A percentile compares a stretch with the other conserved stretches of the same genome.
Evolutionary conservation across 768 basidiomycete genomes (phyloP).

Genomic region (Macrolepiota albuminosa): DNA sequence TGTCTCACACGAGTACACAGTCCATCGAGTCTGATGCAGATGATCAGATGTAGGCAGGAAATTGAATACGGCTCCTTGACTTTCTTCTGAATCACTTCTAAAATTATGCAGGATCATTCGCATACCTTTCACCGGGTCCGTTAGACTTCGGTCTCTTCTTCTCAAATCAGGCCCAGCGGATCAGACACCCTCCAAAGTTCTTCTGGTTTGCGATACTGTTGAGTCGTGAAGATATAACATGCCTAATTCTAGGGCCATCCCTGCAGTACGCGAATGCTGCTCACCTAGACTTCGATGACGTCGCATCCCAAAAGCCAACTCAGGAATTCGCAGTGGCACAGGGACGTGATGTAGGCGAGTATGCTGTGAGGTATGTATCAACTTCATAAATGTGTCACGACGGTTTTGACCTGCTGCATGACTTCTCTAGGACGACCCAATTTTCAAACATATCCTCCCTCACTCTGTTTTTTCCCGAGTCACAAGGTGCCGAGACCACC

Average conservation of each 20-base stretch:
- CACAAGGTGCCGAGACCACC: slow-evolving; percentile 74
- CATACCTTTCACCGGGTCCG: slow-evolving; percentile 83
- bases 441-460: slow-evolving; percentile 79
- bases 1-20: slow-evolving; percentile 31
- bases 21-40: slow-evolving; percentile 87
- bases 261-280: slow-evolving; percentile 70
- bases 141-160: slow-evolving; percentile 77
- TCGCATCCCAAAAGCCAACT: slow-evolving; percentile 51
- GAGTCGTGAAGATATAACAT: background rate
- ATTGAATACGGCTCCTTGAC: background rate
- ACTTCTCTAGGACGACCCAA: slow-evolving; percentile 62
- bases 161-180: slow-evolving; percentile 81
- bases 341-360: slow-evolving; percentile 78
- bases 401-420: background rate
- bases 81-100: background rate
- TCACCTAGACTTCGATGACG: slow-evolving; percentile 79
- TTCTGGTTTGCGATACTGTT: slow-evolving; percentile 46
- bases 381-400: background rate
- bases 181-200: slow-evolving; percentile 69
- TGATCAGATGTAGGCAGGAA: slow-evolving; percentile 66
- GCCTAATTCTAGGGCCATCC: background rate
- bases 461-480: slow-evolving; percentile 78
- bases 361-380: slow-evolving; percentile 64
- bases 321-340: slow-evolving; percentile 73
- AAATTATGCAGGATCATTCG: slow-evolving; percentile 59